Base-by-base conservation (phyloP, 441 rosid species). In the Kokia cookei region DNA sequence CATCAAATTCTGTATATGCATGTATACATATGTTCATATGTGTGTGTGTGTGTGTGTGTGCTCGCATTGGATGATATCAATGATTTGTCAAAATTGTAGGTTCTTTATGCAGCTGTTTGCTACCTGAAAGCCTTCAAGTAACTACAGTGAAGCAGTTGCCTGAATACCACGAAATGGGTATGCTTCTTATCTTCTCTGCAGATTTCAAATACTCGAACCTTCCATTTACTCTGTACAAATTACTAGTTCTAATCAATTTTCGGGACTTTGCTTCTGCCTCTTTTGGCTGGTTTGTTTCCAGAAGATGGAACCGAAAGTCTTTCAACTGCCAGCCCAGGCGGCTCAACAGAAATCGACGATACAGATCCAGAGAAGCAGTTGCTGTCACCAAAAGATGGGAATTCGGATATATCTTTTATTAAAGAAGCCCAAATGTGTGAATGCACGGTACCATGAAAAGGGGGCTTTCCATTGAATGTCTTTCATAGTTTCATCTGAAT, bases 51-150 rank as follows among this genome's bases (percentile, higher is more conserved):
- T 12, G 32, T 43, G 22, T 45, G 35, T 1, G 32, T 24, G 1
- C 9, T 68, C n/a, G 17, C 48, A 35, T 53, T 51, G n/a, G 15
- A 67, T 48, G 53, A 45, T 67, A 12, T 69, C 4, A 5, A 32
- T 51, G 47, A 14, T 57, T 54, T 65, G 40, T 75, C 42, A 45
- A 58, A 77, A 48, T 55, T 72, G 66, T 84, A 91, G 92, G 94
- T 79, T 73, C 92, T 69, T 40, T 90, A 37, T 91, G 94, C 57
- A 86, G 93, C 71, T 91, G 97, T 74, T 81, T 91, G 72, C 93
- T 91, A 77, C 97, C 97, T 45, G 97, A 91, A 81, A 90, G 91
- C 82, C 88, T 90, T 77, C 94, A 91, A 86, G 90, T 84, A 48
- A 88, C 93, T 15, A 76, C 89, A 24, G 90, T 91, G 50, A 91